phyloP scores from a whole-genome alignment of 2,329 filamentous ascomycete species.

The Monilinia fructicola region DNA sequence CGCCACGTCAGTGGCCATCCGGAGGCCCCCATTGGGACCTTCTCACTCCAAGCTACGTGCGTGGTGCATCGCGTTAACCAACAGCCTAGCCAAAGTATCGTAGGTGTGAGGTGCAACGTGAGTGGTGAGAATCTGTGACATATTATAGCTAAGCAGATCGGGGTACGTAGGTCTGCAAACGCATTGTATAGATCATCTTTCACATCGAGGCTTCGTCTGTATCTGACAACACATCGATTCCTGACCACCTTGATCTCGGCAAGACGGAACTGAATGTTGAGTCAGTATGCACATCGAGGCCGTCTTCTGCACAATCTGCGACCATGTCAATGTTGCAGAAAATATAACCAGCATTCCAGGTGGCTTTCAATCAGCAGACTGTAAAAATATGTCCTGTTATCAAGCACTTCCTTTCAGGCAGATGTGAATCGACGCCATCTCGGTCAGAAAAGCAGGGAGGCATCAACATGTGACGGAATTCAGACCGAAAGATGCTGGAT shows the following conservation, averaged over 20 bases:
- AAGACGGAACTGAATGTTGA: conserved; percentile 19
- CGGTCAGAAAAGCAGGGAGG: conserved; percentile 19
- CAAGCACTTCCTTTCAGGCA: conserved; percentile 21
- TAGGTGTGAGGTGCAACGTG: conserved; percentile 26
- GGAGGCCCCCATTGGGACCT: conserved; percentile 32
- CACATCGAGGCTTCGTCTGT: conserved; percentile 27
- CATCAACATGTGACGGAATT: conserved; percentile 25
- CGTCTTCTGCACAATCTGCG: conserved; percentile 22
- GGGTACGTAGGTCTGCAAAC: conserved; percentile 17
- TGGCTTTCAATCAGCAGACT: conserved; percentile 37
- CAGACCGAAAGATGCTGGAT: conserved; percentile 20
- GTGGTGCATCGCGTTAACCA: conserved; percentile 22
- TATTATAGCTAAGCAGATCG: conserved; percentile 21
- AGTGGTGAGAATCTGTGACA: conserved; percentile 31
- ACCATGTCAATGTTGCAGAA: conserved; percentile 28
- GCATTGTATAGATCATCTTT: conserved; percentile 27
- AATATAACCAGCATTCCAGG: conserved; percentile 32
- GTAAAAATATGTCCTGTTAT: conserved; percentile 25
- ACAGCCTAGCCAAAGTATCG: conserved; percentile 24
- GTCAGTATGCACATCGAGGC: conserved; percentile 23
- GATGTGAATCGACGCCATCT: conserved; percentile 14
- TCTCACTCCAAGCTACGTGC: conserved; percentile 27
- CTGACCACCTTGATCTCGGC: conserved; percentile 23
- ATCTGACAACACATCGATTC: conserved; percentile 38
- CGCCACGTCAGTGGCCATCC: conserved; percentile 39